A percentile compares a stretch with the other conserved stretches of the same genome.
phyloP scores from a whole-genome alignment of 495 filamentous ascomycete genomes.

The Aspergillus kassunensis region DNA sequence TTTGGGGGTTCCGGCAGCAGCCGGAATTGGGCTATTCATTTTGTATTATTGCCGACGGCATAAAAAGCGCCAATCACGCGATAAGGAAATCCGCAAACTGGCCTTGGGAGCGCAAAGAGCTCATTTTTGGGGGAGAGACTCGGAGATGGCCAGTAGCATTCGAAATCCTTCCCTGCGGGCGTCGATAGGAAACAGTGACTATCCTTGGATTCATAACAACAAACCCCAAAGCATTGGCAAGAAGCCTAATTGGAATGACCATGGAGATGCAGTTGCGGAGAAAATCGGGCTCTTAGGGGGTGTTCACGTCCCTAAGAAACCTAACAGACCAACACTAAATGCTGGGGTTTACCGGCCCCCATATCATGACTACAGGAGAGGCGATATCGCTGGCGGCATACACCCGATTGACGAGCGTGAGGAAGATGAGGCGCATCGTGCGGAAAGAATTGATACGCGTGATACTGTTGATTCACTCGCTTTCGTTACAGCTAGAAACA shows the following conservation, averaged over 20 bases:
- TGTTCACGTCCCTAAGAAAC: slow-evolving; percentile 51
- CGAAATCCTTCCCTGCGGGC: slow-evolving; percentile 30
- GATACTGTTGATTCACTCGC: slow-evolving; percentile 30
- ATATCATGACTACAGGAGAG: slow-evolving; percentile 45
- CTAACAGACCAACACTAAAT: slow-evolving; percentile 27
- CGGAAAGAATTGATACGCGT: slow-evolving; percentile 6
- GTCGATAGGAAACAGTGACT: slow-evolving; percentile 22
- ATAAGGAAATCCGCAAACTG: slow-evolving; percentile 51
- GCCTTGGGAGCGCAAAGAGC: slow-evolving; percentile 46
- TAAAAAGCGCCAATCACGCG: slow-evolving; percentile 39
- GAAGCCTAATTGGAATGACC: slow-evolving; percentile 26
- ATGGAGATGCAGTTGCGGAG: slow-evolving; percentile 39
- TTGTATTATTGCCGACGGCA: slow-evolving; percentile 57
- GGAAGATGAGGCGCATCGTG: slow-evolving; percentile 48
- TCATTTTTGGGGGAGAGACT: slow-evolving; percentile 36
- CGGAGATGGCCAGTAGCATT: slow-evolving; percentile 34
- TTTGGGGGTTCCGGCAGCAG: slow-evolving; percentile 55
- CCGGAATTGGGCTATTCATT: slow-evolving; percentile 47
- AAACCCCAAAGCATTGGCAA: slow-evolving; percentile 17
- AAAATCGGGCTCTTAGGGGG: slow-evolving; percentile 54
- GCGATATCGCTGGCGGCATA: slow-evolving; percentile 48
- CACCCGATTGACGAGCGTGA: slow-evolving; percentile 71
- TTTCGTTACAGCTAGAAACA: slow-evolving; percentile 29
- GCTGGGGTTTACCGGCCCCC: slow-evolving; percentile 24
- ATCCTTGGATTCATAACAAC: slow-evolving; percentile 37